Evolutionary conservation across 2,329 filamentous ascomycete genomes (phyloP).

Genomic region (Diaporthe nobilis): DNA sequence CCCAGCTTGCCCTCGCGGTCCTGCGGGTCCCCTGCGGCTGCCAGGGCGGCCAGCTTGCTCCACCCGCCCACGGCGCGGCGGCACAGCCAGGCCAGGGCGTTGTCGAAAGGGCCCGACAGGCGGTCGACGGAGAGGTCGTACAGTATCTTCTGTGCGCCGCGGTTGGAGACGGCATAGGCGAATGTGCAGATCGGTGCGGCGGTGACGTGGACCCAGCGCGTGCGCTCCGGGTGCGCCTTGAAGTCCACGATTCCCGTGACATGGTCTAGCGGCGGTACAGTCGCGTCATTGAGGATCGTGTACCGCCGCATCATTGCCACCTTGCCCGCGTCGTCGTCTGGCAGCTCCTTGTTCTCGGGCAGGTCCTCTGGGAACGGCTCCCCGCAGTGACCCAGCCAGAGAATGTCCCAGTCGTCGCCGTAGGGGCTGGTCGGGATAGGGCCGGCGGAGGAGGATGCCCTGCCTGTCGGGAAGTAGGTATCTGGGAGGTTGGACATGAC

Average conservation of each 20-base stretch:
- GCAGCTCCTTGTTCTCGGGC: slow-evolving; percentile 32
- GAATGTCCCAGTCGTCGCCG: slow-evolving; percentile 65
- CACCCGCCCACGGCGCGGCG: slow-evolving; percentile 47
- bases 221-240: slow-evolving; percentile 49
- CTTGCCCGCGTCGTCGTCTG: slow-evolving; percentile 28
- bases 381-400: slow-evolving; percentile 67
- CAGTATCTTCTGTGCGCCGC: slow-evolving; percentile 46
- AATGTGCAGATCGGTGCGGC: slow-evolving; percentile 56
- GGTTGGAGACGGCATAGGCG: slow-evolving; percentile 51
- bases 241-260: slow-evolving; percentile 48
- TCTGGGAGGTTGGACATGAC: slow-evolving; percentile 38
- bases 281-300: slow-evolving; percentile 46
- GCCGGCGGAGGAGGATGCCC: slow-evolving; percentile 14
- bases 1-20: slow-evolving; percentile 36
- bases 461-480: slow-evolving; percentile 36
- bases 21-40: slow-evolving; percentile 28
- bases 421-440: slow-evolving; percentile 49
- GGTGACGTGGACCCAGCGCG: slow-evolving; percentile 54
- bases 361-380: slow-evolving; percentile 49
- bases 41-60: slow-evolving; percentile 35
- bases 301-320: slow-evolving; percentile 40
- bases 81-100: slow-evolving; percentile 51
- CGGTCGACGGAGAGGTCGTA: slow-evolving; percentile 50
- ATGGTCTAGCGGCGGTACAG: slow-evolving; percentile 46
- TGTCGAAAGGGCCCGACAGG: slow-evolving; percentile 50